A percentile compares a stretch with the other conserved stretches of the same genome.
These are phyloP conservation scores for Annulohypoxylon moriforme DNA, from an alignment of 495 filamentous ascomycete genomes.

Conservation along the genomic window DNA sequence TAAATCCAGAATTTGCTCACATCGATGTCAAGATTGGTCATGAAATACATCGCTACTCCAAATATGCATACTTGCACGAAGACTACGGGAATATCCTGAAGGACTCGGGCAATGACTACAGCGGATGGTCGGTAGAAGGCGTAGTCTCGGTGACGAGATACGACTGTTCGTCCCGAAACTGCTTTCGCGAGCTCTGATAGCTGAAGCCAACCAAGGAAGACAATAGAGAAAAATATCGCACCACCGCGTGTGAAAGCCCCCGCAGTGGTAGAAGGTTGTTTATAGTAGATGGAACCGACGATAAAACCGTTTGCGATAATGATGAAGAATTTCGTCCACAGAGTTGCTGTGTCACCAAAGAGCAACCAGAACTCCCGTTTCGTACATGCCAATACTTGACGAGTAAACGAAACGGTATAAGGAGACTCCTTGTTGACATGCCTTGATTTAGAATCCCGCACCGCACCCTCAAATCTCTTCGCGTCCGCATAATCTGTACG, in stretches of 20 bases:
- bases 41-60: slow-evolving; percentile 74
- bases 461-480: slow-evolving; percentile 73
- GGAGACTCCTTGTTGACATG: slow-evolving; percentile 74
- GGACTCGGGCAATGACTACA: slow-evolving; percentile 72
- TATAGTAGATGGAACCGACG: slow-evolving; percentile 78
- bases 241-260: slow-evolving; percentile 78
- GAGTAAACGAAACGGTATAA: slow-evolving; percentile 76
- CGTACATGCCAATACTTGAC: slow-evolving; percentile 76
- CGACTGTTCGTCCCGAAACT: slow-evolving; percentile 46
- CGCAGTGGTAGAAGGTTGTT: slow-evolving; percentile 68
- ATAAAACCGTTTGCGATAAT: slow-evolving; percentile 80
- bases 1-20: slow-evolving; percentile 80
- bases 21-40: slow-evolving; percentile 70
- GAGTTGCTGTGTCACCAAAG: slow-evolving; percentile 75
- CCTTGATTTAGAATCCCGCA: slow-evolving; percentile 74
- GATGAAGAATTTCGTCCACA: slow-evolving; percentile 83
- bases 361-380: slow-evolving; percentile 81
- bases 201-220: slow-evolving; percentile 81
- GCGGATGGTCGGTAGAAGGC: slow-evolving; percentile 85
- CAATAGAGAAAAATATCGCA: slow-evolving; percentile 76
- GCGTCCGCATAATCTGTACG: slow-evolving; percentile 70
- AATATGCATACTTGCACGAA: slow-evolving; percentile 73
- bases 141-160: slow-evolving; percentile 61
- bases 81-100: slow-evolving; percentile 75
- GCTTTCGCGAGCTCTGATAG: slow-evolving; percentile 77